Base-by-base conservation (phyloP, 768 basidiomycete genomes). In the Podaxis sp. region DNA sequence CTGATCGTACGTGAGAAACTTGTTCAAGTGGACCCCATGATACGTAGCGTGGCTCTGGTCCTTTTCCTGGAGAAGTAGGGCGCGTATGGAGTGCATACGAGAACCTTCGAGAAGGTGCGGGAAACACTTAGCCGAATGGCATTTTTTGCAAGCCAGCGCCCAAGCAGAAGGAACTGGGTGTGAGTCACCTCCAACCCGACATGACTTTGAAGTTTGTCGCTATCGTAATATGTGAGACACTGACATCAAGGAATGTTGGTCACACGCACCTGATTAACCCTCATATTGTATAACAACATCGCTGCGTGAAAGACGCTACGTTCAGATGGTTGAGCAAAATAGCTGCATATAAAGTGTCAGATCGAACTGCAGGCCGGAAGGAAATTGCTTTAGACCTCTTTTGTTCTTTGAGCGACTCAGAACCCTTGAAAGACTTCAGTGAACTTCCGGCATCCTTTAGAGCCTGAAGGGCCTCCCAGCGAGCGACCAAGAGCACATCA, bases 61-160 rank as follows among this genome's bases (percentile, higher is more conserved):
- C n/a, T 67, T 46, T 1, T 60, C 52, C 19, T 69, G 63, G 9
- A 68, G 59, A 4, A 78, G 63, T 9, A 83, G 61, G 2, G 79
- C 80, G 53, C 79, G 76, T 0, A 72, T 68, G 2, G 79, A 71
- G 69, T 84, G 82, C 40, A 82, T 66, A 17, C 69, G 71, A 28
- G 61, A 68, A 17, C 66, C 59, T 38, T 40, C 40, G n/a, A 80
- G 65, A 9, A 79, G 64, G 64, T 83, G 80, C 3, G 60, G 52
- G 61, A 78, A 81, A 64, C 82, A 83, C 64, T 66, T 73, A 5
- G 69, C 62, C 12, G 68, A 40, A 65, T 80, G 80, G 59, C 83
- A 84, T 40, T 68, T 70, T 59, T 72, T 75, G 75, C 83, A 84
- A 28, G 13, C 39, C 15, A 82, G 33, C 3, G 66, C 66, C 69